Conservation (phyloP, 371 early-diverging fungal species). For the Rhizopus stolonifer region DNA sequence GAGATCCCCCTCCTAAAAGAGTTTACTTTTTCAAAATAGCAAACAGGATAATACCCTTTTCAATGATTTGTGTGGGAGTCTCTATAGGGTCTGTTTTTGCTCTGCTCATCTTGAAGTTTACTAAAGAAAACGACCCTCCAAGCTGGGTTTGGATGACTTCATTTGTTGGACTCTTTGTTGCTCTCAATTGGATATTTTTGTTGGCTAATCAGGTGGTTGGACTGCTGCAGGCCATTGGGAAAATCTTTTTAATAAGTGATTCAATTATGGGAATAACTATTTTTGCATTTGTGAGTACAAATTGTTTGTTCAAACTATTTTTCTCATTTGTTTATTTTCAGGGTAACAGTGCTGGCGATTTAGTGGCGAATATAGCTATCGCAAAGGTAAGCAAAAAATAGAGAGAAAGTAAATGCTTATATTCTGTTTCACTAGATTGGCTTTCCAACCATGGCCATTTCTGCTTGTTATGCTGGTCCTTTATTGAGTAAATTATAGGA, state of each 20-base stretch:
- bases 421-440: conserved; percentile 55
- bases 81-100: conserved; percentile 24
- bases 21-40: conserved; percentile 5
- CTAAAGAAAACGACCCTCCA: conserved; percentile 32
- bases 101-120: conserved; percentile 16
- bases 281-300: conserved; percentile 67
- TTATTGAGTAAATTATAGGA: conserved; percentile 59
- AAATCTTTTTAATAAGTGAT: conserved; percentile 73
- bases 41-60: conserved; percentile 25
- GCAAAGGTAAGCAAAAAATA: conserved; percentile 47
- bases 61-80: conserved; percentile 20
- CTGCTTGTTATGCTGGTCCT: conserved; percentile 86
- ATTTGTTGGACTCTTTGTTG: conserved; percentile 69
- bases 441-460: conserved; percentile 82
- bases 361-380: conserved; percentile 81
- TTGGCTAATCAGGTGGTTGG: conserved; percentile 82
- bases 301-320: neutral
- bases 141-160: conserved; percentile 51
- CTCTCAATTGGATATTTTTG: conserved; percentile 79
- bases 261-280: conserved; percentile 84
- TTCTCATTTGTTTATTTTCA: conserved; percentile 14
- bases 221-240: conserved; percentile 75
- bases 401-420: neutral
- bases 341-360: conserved; percentile 85
- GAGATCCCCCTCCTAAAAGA: neutral